Evolutionary conservation across 1,139 yeast genomes (phyloP), one percentile per base, ranked within the genome.

Genomic region (Sugiyamaella novakii): DNA sequence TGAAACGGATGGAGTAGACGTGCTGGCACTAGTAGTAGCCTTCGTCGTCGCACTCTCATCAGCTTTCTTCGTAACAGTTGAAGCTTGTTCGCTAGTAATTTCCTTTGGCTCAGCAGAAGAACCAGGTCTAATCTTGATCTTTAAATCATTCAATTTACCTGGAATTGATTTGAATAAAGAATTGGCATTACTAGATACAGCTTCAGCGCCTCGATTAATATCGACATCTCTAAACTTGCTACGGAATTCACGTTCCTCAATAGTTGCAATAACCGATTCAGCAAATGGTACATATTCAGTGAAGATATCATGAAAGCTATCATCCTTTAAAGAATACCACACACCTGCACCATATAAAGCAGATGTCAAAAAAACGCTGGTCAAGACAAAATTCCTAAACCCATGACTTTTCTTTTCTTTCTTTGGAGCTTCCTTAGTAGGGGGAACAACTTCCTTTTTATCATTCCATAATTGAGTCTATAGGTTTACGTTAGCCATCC

Each of bases 271-370:
- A 21, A 78, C 66, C 24, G 68, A 66, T 57, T 80, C 83, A 30
- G 81, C 84, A 45, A 75, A 73, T 18, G 91, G 91, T 35, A 83
- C 76, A 52, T 77, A 77, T 53, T 80, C 82, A 21, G 80, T 71
- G 65, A 80, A 82, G 31, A 73, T 55, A 52, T 71, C 73, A 57
- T 69, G 71, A 58, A 71, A 65, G 19, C 60, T 59, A 56, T 72
- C 76, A 54, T 69, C 61, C 36, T 63, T 54, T 31, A 69, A 57
- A 12, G 76, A 57, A 53, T 62, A 65, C 59, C 64, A 70, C 17
- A 68, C 67, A 7, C 72, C 73, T n/a, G 66, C 72, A 12, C 66
- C 71, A 46, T 65, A 70, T 7, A 60, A 55, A 7, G 59, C 60
- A 5, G 61, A 60, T 3, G 62, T 60, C 10, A 62, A 49, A 10